A percentile compares a stretch with the other conserved stretches of the same genome.
These are phyloP conservation scores for Kitagawia praeruptora DNA, from an alignment of 129 eudicot genomes.

Conservation along the genomic window DNA sequence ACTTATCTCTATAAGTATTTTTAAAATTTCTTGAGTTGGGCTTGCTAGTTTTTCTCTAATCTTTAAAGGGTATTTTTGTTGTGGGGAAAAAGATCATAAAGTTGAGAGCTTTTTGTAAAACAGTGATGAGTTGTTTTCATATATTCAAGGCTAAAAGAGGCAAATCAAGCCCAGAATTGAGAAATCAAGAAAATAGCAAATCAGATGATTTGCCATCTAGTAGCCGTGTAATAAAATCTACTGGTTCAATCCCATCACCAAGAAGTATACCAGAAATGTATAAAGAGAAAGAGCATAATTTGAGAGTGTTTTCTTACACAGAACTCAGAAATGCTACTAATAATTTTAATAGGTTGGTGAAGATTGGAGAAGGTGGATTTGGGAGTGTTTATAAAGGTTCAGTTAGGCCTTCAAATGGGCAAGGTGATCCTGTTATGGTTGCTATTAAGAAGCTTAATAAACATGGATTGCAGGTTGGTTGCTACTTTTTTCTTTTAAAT, in stretches of 20 bases:
- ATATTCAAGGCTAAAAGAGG: constrained; percentile 22
- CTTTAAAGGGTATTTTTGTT: background rate
- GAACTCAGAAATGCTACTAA: constrained; percentile 47
- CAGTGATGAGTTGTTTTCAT: constrained; percentile 33
- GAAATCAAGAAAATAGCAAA: constrained; percentile 6
- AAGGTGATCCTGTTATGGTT: constrained; percentile 29
- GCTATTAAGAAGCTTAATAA: constrained; percentile 56
- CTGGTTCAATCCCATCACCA: constrained; percentile 40
- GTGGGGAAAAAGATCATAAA: background rate
- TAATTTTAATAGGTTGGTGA: constrained; percentile 40
- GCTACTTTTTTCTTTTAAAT: background rate
- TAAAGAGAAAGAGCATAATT: constrained; percentile 33
- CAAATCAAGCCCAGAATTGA: constrained; percentile 40
- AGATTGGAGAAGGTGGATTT: constrained; percentile 63
- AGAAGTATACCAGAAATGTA: constrained; percentile 48
- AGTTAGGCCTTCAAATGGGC: constrained; percentile 23
- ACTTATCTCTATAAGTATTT: too few species aligned
- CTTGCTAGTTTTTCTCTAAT: background rate
- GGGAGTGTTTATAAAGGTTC: constrained; percentile 58
- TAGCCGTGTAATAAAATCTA: constrained; percentile 32
- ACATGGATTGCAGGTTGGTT: constrained; percentile 56
- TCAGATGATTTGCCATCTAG: constrained; percentile 8
- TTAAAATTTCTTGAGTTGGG: background rate
- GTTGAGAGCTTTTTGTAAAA: background rate
- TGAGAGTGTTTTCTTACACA: constrained; percentile 44